phyloP scores from a whole-genome alignment of 306 rosid genomes.

The Urtica urens region DNA sequence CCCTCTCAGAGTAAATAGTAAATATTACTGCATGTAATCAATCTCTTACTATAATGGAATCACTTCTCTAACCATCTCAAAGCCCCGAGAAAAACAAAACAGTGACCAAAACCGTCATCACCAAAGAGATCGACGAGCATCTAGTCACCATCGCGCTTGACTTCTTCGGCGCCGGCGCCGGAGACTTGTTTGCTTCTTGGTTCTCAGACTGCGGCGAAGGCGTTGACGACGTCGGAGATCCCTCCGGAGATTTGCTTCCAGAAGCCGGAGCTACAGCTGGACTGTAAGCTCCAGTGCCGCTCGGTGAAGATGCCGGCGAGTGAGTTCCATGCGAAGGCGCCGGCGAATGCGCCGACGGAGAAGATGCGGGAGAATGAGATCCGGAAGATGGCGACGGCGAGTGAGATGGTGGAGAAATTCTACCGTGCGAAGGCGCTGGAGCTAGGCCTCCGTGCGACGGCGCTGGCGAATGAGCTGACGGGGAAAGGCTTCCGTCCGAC shows the following conservation, averaged over 20 bases:
- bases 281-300: too few species aligned
- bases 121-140: conserved; percentile 15
- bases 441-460: not conserved
- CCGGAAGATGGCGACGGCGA: too few species aligned
- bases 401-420: not conserved
- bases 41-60: too few species aligned
- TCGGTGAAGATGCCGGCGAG: too few species aligned
- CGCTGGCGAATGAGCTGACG: not conserved
- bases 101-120: conserved; percentile 22
- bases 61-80: too few species aligned
- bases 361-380: not conserved
- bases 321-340: too few species aligned
- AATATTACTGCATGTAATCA: too few species aligned
- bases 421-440: not conserved
- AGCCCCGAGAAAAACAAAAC: too few species aligned
- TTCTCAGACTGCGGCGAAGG: conserved; percentile 7
- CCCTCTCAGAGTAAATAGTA: too few species aligned
- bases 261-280: too few species aligned
- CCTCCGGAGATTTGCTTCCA: not conserved
- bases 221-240: not conserved
- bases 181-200: too few species aligned
- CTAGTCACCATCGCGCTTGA: conserved; percentile 8
- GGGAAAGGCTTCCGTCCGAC: conserved; percentile 5
- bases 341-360: not conserved
- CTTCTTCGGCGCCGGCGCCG: not conserved